Conservation (phyloP, 345 rosid species). For the Erysimum cheiranthoides region DNA sequence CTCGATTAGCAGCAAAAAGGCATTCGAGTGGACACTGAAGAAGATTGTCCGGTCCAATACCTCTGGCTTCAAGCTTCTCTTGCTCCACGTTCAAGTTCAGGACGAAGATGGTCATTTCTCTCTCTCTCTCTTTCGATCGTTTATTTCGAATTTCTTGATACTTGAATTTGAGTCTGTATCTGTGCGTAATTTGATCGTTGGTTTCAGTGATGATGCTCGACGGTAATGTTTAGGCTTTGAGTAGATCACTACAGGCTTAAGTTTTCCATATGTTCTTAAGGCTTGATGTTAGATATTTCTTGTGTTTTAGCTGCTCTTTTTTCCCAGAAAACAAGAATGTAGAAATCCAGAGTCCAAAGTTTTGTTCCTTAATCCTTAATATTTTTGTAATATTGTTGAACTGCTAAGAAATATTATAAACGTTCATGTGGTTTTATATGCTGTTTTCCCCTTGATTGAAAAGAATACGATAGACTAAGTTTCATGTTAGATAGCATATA, state of each 20-base stretch:
- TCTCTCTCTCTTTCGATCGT: slow-evolving; percentile 22
- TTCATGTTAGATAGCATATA: neutral
- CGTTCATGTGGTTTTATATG: neutral
- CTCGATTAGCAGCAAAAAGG: slow-evolving; percentile 91
- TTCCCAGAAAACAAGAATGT: no score
- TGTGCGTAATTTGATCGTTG: neutral
- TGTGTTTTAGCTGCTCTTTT: neutral
- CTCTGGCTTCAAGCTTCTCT: slow-evolving; percentile 81
- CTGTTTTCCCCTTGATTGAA: neutral
- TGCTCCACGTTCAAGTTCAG: slow-evolving; percentile 95
- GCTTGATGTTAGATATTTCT: neutral
- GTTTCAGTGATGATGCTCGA: neutral
- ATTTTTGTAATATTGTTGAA: no score
- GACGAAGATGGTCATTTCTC: slow-evolving; percentile 83
- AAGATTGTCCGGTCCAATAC: slow-evolving; percentile 86
- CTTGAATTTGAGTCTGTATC: neutral
- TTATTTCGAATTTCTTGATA: neutral
- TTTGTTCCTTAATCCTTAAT: no score
- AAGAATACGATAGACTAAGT: slow-evolving; percentile 1
- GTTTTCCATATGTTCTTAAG: slow-evolving; percentile 4
- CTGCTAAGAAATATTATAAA: neutral
- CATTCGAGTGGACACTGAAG: slow-evolving; percentile 89
- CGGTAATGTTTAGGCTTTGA: slow-evolving; percentile 10
- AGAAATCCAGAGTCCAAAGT: no score
- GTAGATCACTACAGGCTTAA: neutral